A percentile compares a stretch with the other conserved stretches of the same genome.
These are phyloP conservation scores for Niebla homalea DNA, from an alignment of 495 filamentous ascomycete species.

Conservation along the genomic window DNA sequence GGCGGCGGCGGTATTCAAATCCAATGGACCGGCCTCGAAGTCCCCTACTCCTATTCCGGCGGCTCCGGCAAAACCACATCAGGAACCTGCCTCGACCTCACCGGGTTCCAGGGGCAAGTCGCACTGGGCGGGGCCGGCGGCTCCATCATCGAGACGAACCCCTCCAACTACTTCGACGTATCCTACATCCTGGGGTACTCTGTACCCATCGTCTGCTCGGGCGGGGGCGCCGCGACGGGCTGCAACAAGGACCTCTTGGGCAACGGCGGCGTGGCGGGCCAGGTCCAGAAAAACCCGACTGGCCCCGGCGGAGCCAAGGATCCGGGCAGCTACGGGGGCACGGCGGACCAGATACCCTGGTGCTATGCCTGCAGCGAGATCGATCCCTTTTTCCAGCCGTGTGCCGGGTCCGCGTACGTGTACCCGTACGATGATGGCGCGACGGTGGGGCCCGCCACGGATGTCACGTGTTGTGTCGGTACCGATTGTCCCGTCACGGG, in stretches of 20 bases:
- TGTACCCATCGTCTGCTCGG: slow-evolving; percentile 3
- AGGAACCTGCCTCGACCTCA: background rate
- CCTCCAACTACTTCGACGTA: slow-evolving; percentile 2
- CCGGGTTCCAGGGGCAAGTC: slow-evolving; percentile 1
- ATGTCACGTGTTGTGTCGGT: slow-evolving; percentile 5
- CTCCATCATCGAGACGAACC: slow-evolving; percentile 2
- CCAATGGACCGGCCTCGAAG: background rate
- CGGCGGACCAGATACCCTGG: slow-evolving; percentile 1
- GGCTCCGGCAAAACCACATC: background rate
- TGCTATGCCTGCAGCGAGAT: slow-evolving; percentile 6
- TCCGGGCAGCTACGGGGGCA: background rate
- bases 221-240: background rate
- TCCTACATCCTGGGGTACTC: slow-evolving; percentile 3
- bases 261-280: background rate
- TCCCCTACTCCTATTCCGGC: background rate
- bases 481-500: slow-evolving; percentile 4
- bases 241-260: slow-evolving; percentile 4
- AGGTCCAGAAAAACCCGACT: background rate
- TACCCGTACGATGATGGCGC: slow-evolving; percentile 8
- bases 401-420: slow-evolving; percentile 3
- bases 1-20: background rate
- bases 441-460: background rate
- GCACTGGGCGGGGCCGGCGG: background rate
- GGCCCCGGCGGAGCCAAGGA: background rate
- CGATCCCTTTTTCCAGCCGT: slow-evolving; percentile 6